These are phyloP conservation scores for Trichopus zeylanicus DNA, from an alignment of 116 monocot genomes.

Conservation along the genomic window DNA sequence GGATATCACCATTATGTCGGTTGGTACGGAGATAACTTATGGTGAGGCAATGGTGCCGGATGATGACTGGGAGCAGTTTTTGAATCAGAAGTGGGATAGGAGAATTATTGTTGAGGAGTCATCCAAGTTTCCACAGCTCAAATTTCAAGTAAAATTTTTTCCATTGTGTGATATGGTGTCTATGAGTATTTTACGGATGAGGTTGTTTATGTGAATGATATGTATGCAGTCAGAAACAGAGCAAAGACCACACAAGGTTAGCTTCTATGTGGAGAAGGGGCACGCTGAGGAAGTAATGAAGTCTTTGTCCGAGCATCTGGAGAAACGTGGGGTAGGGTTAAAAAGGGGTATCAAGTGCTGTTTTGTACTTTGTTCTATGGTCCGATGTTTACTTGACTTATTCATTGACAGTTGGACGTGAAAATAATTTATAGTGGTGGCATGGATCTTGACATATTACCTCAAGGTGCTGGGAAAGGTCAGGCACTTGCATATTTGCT, in stretches of 20 bases:
- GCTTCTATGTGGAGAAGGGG: constrained; percentile 69
- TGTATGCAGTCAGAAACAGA: constrained; percentile 54
- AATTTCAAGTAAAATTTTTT: constrained; percentile 22
- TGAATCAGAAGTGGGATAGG: constrained; percentile 68
- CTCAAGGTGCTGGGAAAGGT: constrained; percentile 90
- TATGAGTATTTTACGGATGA: neutral
- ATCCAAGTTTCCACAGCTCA: constrained; percentile 49
- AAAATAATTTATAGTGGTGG: constrained; percentile 91
- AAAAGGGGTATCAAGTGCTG: too few species aligned
- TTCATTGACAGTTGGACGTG: constrained; percentile 54
- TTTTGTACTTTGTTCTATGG: too few species aligned
- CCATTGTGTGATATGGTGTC: neutral
- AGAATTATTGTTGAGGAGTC: constrained; percentile 68
- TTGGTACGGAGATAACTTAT: constrained; percentile 85
- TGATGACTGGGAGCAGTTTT: constrained; percentile 54
- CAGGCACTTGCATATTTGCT: constrained; percentile 90
- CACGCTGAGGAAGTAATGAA: constrained; percentile 52
- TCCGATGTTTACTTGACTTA: neutral
- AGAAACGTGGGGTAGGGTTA: constrained; percentile 53
- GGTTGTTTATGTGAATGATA: neutral
- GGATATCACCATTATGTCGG: constrained; percentile 82
- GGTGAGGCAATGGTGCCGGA: constrained; percentile 69
- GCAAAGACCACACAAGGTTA: constrained; percentile 85
- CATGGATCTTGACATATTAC: constrained; percentile 68
- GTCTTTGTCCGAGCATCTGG: constrained; percentile 32